These are phyloP conservation scores for Aspergillus affinis DNA, from an alignment of 495 filamentous ascomycete species.

Conservation along the genomic window DNA sequence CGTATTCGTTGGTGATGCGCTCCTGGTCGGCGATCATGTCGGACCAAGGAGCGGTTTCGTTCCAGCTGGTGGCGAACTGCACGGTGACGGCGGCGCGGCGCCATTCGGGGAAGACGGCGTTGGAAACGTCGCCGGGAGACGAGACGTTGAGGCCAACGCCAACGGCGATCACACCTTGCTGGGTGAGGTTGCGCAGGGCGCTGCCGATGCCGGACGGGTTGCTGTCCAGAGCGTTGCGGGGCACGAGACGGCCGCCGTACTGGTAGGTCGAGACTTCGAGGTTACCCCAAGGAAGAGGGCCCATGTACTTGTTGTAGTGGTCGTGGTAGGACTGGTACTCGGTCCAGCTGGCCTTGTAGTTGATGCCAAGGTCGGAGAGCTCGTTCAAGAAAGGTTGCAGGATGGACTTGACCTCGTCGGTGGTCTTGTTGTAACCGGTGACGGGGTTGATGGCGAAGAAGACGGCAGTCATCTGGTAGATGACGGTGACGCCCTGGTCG, in stretches of 20 bases:
- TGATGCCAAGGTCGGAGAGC: constrained; percentile 29
- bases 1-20: constrained; percentile 37
- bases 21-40: constrained; percentile 40
- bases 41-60: constrained; percentile 45
- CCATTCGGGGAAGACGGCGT: constrained; percentile 57
- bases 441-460: constrained; percentile 48
- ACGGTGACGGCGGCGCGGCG: constrained; percentile 51
- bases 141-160: constrained; percentile 46
- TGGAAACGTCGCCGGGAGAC: constrained; percentile 39
- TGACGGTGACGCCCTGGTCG: constrained; percentile 48
- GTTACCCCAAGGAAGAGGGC: constrained; percentile 37
- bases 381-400: constrained; percentile 32
- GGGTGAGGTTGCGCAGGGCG: constrained; percentile 37
- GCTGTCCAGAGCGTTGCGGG: constrained; percentile 41
- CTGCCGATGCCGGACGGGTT: constrained; percentile 44
- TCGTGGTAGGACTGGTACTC: constrained; percentile 47
- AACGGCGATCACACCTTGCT: constrained; percentile 45
- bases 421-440: constrained; percentile 37
- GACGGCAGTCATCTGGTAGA: constrained; percentile 47
- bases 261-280: constrained; percentile 48
- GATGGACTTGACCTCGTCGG: constrained; percentile 27
- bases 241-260: constrained; percentile 61
- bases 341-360: constrained; percentile 24
- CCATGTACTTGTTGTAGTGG: constrained; percentile 47
- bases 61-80: constrained; percentile 42